Evolutionary conservation across 169 alveolate species (phyloP).

Genomic region (Babesia caballi): DNA sequence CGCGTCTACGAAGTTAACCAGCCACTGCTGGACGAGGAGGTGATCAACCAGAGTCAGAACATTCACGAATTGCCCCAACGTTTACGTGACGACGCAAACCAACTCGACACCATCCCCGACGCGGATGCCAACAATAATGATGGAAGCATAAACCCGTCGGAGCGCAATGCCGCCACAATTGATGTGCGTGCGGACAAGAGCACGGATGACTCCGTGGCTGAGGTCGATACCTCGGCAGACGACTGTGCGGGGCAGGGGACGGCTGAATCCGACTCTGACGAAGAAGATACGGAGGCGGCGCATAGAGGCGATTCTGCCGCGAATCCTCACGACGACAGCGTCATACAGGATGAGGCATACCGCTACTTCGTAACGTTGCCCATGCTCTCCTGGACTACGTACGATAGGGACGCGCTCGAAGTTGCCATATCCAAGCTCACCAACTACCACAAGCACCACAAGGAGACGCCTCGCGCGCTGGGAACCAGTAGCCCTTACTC

Average conservation of each 20-base stretch:
- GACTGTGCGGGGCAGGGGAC: neutral
- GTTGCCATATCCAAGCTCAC: neutral
- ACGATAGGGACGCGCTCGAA: conserved; percentile 27
- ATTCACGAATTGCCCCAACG: neutral
- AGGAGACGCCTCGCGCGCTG: conserved; percentile 4
- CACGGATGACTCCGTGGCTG: neutral
- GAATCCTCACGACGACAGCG: conserved; percentile 5
- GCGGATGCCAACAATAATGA: neutral
- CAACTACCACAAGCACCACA: neutral
- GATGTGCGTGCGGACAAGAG: neutral
- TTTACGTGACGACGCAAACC: neutral
- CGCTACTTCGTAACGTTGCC: conserved; percentile 56
- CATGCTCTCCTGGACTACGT: conserved; percentile 39
- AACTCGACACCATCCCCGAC: neutral
- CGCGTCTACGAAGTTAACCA: conserved; percentile 43
- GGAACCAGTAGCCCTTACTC: conserved; percentile 25
- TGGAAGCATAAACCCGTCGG: neutral
- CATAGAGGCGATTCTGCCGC: neutral
- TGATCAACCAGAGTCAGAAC: neutral
- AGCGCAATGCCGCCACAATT: neutral
- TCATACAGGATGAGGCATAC: conserved; percentile 47
- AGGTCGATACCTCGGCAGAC: neutral
- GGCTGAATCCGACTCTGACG: neutral
- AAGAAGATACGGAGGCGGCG: neutral
- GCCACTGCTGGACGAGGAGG: conserved; percentile 23